A percentile compares a stretch with the other conserved stretches of the same genome.
Conservation (phyloP, 164 flowering plant genomes). For the Kingdonia uniflora region DNA sequence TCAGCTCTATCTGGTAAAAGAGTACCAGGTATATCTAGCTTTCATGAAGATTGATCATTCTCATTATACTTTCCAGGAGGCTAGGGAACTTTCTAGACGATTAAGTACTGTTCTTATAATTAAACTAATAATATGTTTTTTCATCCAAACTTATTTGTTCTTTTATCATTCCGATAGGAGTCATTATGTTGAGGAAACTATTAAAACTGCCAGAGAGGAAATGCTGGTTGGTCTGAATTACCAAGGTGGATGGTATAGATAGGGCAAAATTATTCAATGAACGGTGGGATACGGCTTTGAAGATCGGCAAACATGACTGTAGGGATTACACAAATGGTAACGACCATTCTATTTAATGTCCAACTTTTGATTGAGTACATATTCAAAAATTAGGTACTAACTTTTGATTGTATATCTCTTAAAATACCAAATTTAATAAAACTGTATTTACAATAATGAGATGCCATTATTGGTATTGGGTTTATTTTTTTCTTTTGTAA, state of each 20-base stretch:
- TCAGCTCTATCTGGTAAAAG: constrained; percentile 52
- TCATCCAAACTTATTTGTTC: background rate
- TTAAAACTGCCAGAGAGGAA: constrained; percentile 41
- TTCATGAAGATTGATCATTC: background rate
- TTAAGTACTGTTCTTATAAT: too few species aligned
- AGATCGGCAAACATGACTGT: constrained; percentile 61
- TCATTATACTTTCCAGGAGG: background rate
- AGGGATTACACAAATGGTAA: constrained; percentile 66
- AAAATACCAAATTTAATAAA: too few species aligned
- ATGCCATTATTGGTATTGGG: too few species aligned
- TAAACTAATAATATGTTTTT: background rate
- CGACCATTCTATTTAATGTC: background rate
- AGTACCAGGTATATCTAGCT: constrained; percentile 40
- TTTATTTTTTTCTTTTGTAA: too few species aligned
- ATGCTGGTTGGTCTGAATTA: constrained; percentile 61
- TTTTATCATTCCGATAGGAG: constrained; percentile 25
- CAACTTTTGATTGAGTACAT: background rate
- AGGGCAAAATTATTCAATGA: constrained; percentile 32
- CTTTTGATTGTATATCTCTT: too few species aligned
- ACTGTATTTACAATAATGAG: too few species aligned
- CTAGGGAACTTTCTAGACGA: too few species aligned
- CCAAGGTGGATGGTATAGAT: constrained; percentile 23
- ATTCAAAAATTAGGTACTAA: background rate
- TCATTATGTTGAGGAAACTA: constrained; percentile 42
- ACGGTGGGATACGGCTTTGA: constrained; percentile 47